phyloP scores from a whole-genome alignment of 805 yeast genomes.

The Hanseniaspora hatyaiensis region DNA sequence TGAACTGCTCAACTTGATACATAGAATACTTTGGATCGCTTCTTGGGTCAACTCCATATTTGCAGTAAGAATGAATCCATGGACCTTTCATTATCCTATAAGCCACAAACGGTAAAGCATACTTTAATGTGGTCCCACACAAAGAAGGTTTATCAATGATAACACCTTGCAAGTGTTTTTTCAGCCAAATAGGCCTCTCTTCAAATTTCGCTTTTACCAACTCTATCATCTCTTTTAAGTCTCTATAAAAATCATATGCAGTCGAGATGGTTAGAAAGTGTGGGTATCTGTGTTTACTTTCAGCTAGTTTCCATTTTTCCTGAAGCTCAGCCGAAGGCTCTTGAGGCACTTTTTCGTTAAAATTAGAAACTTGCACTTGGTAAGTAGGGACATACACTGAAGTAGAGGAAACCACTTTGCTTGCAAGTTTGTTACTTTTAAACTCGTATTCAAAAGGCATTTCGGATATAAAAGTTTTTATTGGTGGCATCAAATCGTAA shows the following conservation, averaged over 20 bases:
- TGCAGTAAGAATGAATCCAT: conserved; percentile 79
- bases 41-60: conserved; percentile 69
- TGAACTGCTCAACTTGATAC: conserved; percentile 80
- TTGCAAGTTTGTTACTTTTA: conserved; percentile 45
- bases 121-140: conserved; percentile 35
- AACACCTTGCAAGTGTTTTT: conserved; percentile 53
- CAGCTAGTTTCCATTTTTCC: conserved; percentile 34
- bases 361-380: conserved; percentile 40
- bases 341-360: conserved; percentile 37
- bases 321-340: conserved; percentile 41
- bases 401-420: conserved; percentile 23
- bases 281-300: conserved; percentile 26
- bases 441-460: conserved; percentile 71
- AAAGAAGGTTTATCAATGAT: conserved; percentile 30
- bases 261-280: conserved; percentile 24
- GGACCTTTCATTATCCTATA: conserved; percentile 83
- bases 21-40: conserved; percentile 40
- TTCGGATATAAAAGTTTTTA: conserved; percentile 62
- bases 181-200: conserved; percentile 71
- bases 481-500: conserved; percentile 72
- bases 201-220: conserved; percentile 41
- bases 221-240: conserved; percentile 24
- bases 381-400: conserved; percentile 31
- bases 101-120: conserved; percentile 74
- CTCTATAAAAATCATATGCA: conserved; percentile 27